Evolutionary conservation across 2,329 filamentous ascomycete species (phyloP), one percentile per base, ranked within the genome.

Genomic region (Coleophoma crateriformis): DNA sequence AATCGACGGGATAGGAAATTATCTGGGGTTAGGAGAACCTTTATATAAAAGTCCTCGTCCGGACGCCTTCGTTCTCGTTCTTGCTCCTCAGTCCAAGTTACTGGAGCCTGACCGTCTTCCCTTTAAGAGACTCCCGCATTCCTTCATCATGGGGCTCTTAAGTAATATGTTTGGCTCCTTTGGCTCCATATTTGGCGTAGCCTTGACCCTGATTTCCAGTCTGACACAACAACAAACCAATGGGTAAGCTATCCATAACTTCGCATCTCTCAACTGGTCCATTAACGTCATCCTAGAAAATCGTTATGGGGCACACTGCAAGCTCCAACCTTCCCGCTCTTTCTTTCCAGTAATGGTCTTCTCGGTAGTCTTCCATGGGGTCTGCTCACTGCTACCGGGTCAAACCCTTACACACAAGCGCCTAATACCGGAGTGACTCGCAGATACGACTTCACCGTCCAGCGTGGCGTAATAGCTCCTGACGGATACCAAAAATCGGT

Each of bases 321-420:
- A 8, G 60, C 59, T 1, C 62, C 63, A 11, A 53, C 50, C 0
- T 61, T 70, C n/a, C 67, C 68, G 8, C 41, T 49, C 0, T 79
- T 76, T 52, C 63, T 79, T 14, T 68, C 60, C 5, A 69, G 76
- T 60, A 78, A 78, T 53, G 73, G 76, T 17, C 59, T 75, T 2
- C 72, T 73, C 0, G 67, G 72, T 52, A 75, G 74, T 3, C 72
- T 60, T 45, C 79, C 79, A 2, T 82, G 79, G 79, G 78, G 76
- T 22, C 60, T 57, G 4, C 62, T 67, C 40, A 70, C 68, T 15
- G 62, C 70, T 33, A 61, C 60, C 6, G 59, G 60, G 4, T 74
- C 59, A 7, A 66, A 71, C 42, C 69, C 69, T 41, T 64, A 63
- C n/a, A 61, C 56, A 5, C 51, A 60, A 14, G 56, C 59, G n/a